Base-by-base conservation (phyloP, 805 yeast genomes). In the Ogataea pini region DNA sequence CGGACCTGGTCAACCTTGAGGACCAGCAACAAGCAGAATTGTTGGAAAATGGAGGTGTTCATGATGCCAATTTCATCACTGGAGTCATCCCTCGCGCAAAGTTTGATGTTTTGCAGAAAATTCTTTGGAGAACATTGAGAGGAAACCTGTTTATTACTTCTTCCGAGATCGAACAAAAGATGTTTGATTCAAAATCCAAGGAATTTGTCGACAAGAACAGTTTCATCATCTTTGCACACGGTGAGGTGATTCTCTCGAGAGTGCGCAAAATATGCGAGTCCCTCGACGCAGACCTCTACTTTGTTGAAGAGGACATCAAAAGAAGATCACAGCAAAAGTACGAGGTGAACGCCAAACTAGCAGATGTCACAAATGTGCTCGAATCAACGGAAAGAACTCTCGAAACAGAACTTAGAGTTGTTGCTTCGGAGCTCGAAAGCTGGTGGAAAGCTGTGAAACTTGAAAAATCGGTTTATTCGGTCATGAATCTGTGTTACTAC, bases 191-290 rank as follows among this genome's bases (percentile, higher is more conserved):
- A 36, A 76, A 80, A 60, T 59, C 82, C 18, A 79, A 79, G 42
- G 74, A 75, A 25, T 71, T 69, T 44, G 79, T 85, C 9, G 83
- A 79, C 54, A 92, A 92, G 66, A 86, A 84, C 63, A 84, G 89
- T 40, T 91, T 94, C 62, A 81, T 95, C 51, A 83, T 92, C 32
- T 91, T 91, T 61, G 86, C 97, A 17, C 98, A 95, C 69, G 99
- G 99, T 62, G 72, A 79, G 31, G 70, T 85, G 52, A 76, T 94
- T 48, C 66, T 85, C 45, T 75, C 79, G 52, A 82, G 92, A 65
- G 87, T 91, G 42, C 80, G 77, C 61, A 86, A 83, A 64, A 89
- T 95, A 48, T 82, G 95, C 52, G 97, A 90, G 61, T 89, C 98
- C 1, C 76, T 94, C 57, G 96, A 90, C 60, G 96, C 96, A 7